A percentile compares a stretch with the other conserved stretches of the same genome.
phyloP scores from a whole-genome alignment of 2,329 filamentous ascomycete species.

The Colletotrichum sp. region DNA sequence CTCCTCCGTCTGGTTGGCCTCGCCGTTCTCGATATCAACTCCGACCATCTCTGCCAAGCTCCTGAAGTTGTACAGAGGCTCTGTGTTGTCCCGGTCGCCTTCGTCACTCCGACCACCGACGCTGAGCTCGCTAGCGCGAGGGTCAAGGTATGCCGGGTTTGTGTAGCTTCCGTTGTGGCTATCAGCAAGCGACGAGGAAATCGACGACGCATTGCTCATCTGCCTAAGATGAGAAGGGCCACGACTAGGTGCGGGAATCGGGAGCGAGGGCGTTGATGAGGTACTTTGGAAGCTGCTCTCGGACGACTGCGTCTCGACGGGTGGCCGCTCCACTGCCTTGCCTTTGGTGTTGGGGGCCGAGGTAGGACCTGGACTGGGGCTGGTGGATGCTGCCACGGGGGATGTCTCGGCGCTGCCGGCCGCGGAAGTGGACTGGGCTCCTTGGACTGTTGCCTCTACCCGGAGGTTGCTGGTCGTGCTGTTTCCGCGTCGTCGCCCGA shows the following conservation, averaged over 20 bases:
- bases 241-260: slow-evolving; percentile 55
- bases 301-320: slow-evolving; percentile 27
- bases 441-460: slow-evolving; percentile 58
- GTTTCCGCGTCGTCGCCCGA: slow-evolving; percentile 64
- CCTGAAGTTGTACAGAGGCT: slow-evolving; percentile 90
- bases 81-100: slow-evolving; percentile 60
- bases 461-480: slow-evolving; percentile 65
- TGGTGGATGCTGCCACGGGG: slow-evolving; percentile 34
- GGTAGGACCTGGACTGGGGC: slow-evolving; percentile 34
- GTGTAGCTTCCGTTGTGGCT: slow-evolving; percentile 62
- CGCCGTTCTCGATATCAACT: slow-evolving; percentile 58
- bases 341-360: slow-evolving; percentile 61
- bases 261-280: slow-evolving; percentile 43
- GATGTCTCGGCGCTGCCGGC: slow-evolving; percentile 23
- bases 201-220: slow-evolving; percentile 86
- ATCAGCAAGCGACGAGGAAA: slow-evolving; percentile 77
- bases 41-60: slow-evolving; percentile 87
- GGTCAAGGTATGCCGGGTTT: slow-evolving; percentile 42
- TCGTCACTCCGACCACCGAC: slow-evolving; percentile 52
- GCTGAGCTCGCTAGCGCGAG: slow-evolving; percentile 60
- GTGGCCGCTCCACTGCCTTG: slow-evolving; percentile 68
- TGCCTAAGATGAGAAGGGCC: slow-evolving; percentile 78
- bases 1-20: slow-evolving; percentile 39
- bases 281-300: slow-evolving; percentile 23
- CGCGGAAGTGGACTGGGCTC: slow-evolving; percentile 30